Conservation (phyloP, 1,284 basidiomycete genomes). For the Boletus mariae region DNA sequence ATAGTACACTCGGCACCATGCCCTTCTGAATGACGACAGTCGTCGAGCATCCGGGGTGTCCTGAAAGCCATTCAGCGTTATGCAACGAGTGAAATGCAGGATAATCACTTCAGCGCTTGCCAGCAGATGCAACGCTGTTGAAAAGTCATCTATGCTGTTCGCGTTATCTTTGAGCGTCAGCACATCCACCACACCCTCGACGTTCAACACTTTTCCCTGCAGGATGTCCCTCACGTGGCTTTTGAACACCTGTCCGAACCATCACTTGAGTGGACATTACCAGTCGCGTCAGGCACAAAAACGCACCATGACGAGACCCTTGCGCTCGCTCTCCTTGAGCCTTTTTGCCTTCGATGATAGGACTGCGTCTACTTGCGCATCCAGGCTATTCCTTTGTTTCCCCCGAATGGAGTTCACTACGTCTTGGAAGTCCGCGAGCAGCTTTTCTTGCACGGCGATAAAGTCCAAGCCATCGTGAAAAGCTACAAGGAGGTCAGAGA, state of each 20-base stretch:
- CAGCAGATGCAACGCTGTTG: conserved; percentile 62
- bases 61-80: conserved; percentile 35
- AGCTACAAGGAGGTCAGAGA: conserved; percentile 35
- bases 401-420: conserved; percentile 46
- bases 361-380: conserved; percentile 63
- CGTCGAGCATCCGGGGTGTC: conserved; percentile 67
- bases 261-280: neutral
- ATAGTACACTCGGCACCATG: conserved; percentile 86
- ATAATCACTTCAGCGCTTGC: conserved; percentile 47
- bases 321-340: conserved; percentile 40
- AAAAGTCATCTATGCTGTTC: conserved; percentile 54
- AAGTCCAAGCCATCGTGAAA: conserved; percentile 76
- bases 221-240: conserved; percentile 60
- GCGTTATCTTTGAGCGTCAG: conserved; percentile 69
- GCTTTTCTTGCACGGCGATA: conserved; percentile 65
- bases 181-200: conserved; percentile 69
- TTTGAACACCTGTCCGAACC: conserved; percentile 55
- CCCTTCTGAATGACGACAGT: conserved; percentile 63
- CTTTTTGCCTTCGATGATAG: conserved; percentile 50
- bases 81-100: neutral
- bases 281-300: neutral
- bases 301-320: conserved; percentile 44
- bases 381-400: conserved; percentile 62
- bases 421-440: conserved; percentile 56
- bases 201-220: conserved; percentile 62